phyloP scores from a whole-genome alignment of 2,329 filamentous ascomycete species.

The Hypoxylon sp. region DNA sequence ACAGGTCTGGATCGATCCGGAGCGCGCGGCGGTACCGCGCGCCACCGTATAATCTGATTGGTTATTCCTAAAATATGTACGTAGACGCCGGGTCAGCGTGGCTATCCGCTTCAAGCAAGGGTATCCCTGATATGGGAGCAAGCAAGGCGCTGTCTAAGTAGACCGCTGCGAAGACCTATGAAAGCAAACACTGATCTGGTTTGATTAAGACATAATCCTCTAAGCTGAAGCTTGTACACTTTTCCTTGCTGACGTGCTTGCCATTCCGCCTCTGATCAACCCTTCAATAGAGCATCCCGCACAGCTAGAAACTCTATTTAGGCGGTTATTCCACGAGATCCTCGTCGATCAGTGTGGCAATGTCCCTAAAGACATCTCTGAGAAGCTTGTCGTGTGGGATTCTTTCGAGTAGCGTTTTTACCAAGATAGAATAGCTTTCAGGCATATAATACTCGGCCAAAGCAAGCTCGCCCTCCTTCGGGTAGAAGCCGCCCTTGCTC shows the following conservation, averaged over 20 bases:
- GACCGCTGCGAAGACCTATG: conserved; percentile 9
- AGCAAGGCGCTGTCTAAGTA: conserved; percentile 31
- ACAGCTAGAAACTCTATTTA: background rate
- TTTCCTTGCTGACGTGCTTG: background rate
- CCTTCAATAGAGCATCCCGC: background rate
- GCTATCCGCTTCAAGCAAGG: conserved; percentile 34
- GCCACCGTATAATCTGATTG: conserved; percentile 6
- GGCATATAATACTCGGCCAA: conserved; percentile 7
- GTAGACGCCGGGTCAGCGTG: conserved; percentile 24
- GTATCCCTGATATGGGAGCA: conserved; percentile 22
- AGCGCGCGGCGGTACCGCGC: conserved; percentile 6
- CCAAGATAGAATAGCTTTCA: background rate
- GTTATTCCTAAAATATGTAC: conserved; percentile 7
- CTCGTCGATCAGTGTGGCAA: conserved; percentile 12
- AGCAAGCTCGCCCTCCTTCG: conserved; percentile 21
- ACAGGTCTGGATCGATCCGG: conserved; percentile 31
- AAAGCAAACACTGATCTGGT: conserved; percentile 13
- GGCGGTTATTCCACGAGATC: background rate
- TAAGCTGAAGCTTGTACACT: conserved; percentile 7
- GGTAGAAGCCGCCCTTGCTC: conserved; percentile 20
- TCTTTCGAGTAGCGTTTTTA: background rate
- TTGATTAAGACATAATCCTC: conserved; percentile 6
- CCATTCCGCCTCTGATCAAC: background rate
- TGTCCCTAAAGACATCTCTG: background rate
- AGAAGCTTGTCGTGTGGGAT: background rate